Conservation (phyloP, 345 rosid genomes). For the Erodium maritimum region DNA sequence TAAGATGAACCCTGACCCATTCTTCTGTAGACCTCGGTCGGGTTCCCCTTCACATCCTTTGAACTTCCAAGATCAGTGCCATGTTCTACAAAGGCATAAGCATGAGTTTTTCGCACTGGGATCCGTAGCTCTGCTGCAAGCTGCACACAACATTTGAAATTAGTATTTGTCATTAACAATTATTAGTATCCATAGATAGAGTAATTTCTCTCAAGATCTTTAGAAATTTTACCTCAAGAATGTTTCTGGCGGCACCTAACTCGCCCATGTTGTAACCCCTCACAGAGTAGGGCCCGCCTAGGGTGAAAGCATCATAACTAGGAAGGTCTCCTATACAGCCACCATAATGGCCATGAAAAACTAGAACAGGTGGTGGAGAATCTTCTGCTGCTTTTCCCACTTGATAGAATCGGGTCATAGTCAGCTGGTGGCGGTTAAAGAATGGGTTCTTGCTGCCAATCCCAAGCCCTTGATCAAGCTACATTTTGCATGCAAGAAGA, state of each 20-base stretch:
- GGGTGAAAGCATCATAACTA: constrained; percentile 91
- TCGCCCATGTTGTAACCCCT: constrained; percentile 99
- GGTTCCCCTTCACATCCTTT: constrained; percentile 94
- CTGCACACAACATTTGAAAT: constrained; percentile 22
- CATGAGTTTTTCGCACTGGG: constrained; percentile 76
- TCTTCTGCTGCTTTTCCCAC: constrained; percentile 81
- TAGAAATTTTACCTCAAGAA: constrained; percentile 87
- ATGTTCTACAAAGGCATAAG: constrained; percentile 86
- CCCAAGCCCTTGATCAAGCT: constrained; percentile 99
- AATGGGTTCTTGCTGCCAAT: constrained; percentile 90
- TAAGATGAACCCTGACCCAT: constrained; percentile 90
- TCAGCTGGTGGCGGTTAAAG: constrained; percentile 92
- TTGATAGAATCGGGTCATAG: constrained; percentile 74
- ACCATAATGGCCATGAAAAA: constrained; percentile 93
- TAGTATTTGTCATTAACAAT: background rate
- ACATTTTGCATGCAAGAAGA: constrained; percentile 11
- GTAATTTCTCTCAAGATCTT: no score
- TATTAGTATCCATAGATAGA: background rate
- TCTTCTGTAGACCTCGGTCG: constrained; percentile 86
- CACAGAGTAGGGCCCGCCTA: constrained; percentile 98
- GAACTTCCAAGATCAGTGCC: constrained; percentile 93
- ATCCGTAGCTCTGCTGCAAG: constrained; percentile 90
- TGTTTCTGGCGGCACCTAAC: constrained; percentile 81
- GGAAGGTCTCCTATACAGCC: constrained; percentile 98
- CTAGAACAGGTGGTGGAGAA: constrained; percentile 83